These are phyloP conservation scores for Cyphellophora attinorum DNA, from an alignment of 2,329 filamentous ascomycete species.

Conservation along the genomic window DNA sequence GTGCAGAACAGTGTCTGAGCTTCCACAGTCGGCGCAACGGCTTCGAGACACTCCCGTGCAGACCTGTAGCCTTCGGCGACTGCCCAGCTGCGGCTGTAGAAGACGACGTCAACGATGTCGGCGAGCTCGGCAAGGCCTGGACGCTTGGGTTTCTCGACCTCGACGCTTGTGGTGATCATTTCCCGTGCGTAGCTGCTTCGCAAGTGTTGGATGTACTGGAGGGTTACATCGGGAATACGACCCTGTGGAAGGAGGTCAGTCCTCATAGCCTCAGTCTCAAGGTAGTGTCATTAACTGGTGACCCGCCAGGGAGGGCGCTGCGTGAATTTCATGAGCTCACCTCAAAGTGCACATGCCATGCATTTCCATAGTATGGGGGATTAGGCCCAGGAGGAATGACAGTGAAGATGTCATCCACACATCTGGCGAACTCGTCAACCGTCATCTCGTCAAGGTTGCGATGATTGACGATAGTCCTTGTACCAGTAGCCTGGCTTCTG, in stretches of 20 bases:
- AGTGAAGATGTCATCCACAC: neutral
- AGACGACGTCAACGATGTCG: slow-evolving; percentile 57
- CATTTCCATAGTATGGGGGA: no score
- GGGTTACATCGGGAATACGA: slow-evolving; percentile 52
- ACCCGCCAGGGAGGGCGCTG: slow-evolving; percentile 52
- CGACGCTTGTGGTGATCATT: slow-evolving; percentile 61
- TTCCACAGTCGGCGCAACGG: no score
- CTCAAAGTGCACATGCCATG: slow-evolving; percentile 63
- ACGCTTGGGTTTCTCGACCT: slow-evolving; percentile 61
- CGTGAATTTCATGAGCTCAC: slow-evolving; percentile 73
- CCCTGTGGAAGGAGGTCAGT: slow-evolving; percentile 40
- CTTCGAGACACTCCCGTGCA: slow-evolving; percentile 42
- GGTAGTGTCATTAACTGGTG: neutral
- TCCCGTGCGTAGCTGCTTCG: slow-evolving; percentile 27
- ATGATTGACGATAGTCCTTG: slow-evolving; percentile 62
- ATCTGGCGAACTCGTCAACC: slow-evolving; percentile 44
- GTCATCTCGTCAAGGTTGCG: slow-evolving; percentile 62
- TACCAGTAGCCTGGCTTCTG: slow-evolving; percentile 48
- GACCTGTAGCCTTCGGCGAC: slow-evolving; percentile 45
- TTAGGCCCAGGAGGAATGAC: neutral
- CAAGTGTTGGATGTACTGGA: slow-evolving; percentile 50
- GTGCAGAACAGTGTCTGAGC: slow-evolving; percentile 51
- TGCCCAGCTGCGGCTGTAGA: slow-evolving; percentile 64
- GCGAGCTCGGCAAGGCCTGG: slow-evolving; percentile 51
- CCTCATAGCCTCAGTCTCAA: no score